A percentile compares a stretch with the other conserved stretches of the same genome.
phyloP scores from a whole-genome alignment of 129 eudicot species.

The Ambrosia trifida region DNA sequence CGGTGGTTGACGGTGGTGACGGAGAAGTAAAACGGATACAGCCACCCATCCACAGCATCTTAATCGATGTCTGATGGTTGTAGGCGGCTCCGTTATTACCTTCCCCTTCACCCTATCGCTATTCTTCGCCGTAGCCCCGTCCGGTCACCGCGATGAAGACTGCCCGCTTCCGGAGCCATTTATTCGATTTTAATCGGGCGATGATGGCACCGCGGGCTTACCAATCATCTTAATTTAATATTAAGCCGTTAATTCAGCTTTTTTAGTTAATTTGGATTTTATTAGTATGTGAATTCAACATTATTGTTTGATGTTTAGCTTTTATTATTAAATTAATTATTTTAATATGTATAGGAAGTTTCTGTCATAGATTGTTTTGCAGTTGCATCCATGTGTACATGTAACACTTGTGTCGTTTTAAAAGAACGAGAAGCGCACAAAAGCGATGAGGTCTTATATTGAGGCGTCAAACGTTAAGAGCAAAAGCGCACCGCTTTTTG shows the following conservation, averaged over 20 bases:
- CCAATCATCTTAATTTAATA: background rate
- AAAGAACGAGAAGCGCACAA: no score
- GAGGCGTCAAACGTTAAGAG: no score
- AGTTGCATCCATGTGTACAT: background rate
- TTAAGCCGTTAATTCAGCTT: background rate
- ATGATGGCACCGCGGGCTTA: slow-evolving; percentile 72
- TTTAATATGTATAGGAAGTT: background rate
- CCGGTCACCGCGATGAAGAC: slow-evolving; percentile 57
- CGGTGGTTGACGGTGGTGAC: slow-evolving; percentile 9
- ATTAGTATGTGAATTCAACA: background rate
- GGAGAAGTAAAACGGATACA: slow-evolving; percentile 7
- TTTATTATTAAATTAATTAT: background rate
- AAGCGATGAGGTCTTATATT: no score
- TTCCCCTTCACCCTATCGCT: background rate
- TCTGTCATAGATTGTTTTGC: background rate
- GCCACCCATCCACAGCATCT: slow-evolving; percentile 35
- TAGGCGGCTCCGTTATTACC: slow-evolving; percentile 49
- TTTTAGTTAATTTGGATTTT: slow-evolving; percentile 13
- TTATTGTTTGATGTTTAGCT: background rate
- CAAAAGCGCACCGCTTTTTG: no score
- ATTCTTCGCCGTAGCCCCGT: slow-evolving; percentile 19
- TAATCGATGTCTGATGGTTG: slow-evolving; percentile 27
- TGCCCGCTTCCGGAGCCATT: slow-evolving; percentile 63
- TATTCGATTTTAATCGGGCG: slow-evolving; percentile 39
- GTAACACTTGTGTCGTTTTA: no score